Conservation (phyloP, 257 asterid genomes). For the Solanum clarkiae region DNA sequence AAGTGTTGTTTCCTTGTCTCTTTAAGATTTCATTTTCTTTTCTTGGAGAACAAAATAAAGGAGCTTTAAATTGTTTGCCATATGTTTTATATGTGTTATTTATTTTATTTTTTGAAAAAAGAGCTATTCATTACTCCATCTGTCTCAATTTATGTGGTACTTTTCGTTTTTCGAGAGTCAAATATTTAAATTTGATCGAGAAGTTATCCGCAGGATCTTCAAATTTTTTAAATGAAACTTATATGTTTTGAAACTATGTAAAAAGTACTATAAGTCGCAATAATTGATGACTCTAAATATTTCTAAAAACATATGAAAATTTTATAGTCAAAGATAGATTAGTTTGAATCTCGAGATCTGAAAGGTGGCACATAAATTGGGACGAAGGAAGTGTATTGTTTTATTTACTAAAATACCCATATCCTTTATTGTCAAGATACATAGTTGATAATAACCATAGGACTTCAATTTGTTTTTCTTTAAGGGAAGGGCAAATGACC, state of each 20-base stretch:
- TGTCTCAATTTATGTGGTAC: too few relatives aligned
- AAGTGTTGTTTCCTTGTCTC: slow-evolving; percentile 18
- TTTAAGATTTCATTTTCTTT: not conserved
- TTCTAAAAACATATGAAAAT: too few relatives aligned
- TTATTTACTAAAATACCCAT: not conserved
- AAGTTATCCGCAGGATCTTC: too few relatives aligned
- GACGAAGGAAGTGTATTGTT: not conserved
- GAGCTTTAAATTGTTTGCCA: slow-evolving; percentile 4
- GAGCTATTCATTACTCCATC: not conserved
- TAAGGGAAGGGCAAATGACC: not conserved
- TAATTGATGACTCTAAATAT: too few relatives aligned
- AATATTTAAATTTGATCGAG: too few relatives aligned
- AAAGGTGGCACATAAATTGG: too few relatives aligned
- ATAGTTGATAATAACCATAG: not conserved
- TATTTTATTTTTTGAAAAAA: not conserved
- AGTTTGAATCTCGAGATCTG: too few relatives aligned
- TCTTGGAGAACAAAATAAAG: slow-evolving; percentile 16
- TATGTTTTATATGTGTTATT: slow-evolving; percentile 1
- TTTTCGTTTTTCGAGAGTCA: too few relatives aligned
- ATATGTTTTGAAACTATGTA: too few relatives aligned
- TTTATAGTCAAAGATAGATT: too few relatives aligned
- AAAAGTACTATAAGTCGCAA: too few relatives aligned
- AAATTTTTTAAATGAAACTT: too few relatives aligned
- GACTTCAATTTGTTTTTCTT: not conserved
- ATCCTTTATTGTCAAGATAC: slow-evolving; percentile 9